Percentiles rank a stretch among this genome's conserved stretches.
These are phyloP conservation scores for Saprolegnia parasitica DNA, from an alignment of 352 stramenopile species.

Conservation along the genomic window DNA sequence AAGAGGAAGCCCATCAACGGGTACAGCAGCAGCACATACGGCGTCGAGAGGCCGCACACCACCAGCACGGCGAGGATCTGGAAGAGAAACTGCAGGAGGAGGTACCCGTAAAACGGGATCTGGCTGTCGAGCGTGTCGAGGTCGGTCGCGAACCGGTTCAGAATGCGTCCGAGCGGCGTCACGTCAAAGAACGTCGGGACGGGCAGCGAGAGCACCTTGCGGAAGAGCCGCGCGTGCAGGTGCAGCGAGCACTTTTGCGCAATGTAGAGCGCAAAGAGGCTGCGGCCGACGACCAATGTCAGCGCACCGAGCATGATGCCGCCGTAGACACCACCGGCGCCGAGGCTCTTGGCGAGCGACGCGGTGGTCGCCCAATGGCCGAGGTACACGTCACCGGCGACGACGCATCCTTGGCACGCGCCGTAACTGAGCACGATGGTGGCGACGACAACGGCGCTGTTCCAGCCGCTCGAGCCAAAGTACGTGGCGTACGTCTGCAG, in stretches of 20 bases:
- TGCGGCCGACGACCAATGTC: constrained; percentile 35
- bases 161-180: constrained; percentile 66
- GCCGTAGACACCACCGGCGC: background rate
- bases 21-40: constrained; percentile 48
- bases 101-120: constrained; percentile 58
- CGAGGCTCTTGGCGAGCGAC: background rate
- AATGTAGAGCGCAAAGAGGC: background rate
- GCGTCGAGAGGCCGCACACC: constrained; percentile 57
- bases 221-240: constrained; percentile 23
- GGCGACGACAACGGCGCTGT: background rate
- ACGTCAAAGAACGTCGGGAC: constrained; percentile 79
- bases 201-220: constrained; percentile 40
- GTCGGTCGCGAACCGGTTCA: constrained; percentile 75
- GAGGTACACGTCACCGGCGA: constrained; percentile 9
- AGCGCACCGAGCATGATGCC: background rate
- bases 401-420: background rate
- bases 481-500: constrained; percentile 17
- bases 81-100: constrained; percentile 68
- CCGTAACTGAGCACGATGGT: constrained; percentile 2
- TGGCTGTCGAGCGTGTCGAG: constrained; percentile 70
- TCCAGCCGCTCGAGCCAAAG: constrained; percentile 10
- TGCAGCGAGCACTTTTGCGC: background rate
- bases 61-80: constrained; percentile 56
- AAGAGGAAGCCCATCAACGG: constrained; percentile 64
- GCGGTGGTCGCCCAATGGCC: constrained; percentile 1